Evolutionary conservation across 345 rosid species (phyloP).

Genomic region (Hevea brasiliensis): DNA sequence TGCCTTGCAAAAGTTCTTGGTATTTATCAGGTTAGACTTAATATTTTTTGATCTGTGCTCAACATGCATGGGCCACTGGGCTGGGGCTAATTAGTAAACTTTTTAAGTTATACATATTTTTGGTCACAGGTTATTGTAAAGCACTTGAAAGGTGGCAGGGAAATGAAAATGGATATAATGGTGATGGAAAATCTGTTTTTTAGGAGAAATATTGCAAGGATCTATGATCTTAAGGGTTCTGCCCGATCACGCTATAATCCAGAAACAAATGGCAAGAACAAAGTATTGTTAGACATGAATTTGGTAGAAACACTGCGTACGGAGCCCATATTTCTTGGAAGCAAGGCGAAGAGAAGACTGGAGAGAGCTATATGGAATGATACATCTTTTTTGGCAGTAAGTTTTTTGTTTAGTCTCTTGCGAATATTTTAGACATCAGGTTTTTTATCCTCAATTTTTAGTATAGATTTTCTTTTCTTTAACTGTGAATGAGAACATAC

Average conservation of each 20-base stretch:
- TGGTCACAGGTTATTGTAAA: conserved; percentile 71
- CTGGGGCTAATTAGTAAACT: not conserved
- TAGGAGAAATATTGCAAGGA: conserved; percentile 63
- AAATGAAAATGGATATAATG: conserved; percentile 88
- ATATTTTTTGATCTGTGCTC: not conserved
- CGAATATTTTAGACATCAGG: not conserved
- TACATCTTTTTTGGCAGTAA: conserved; percentile 86
- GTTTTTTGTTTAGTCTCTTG: conserved; percentile 24
- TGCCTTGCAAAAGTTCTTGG: conserved; percentile 98
- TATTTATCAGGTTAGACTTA: conserved; percentile 79
- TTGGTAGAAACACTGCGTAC: conserved; percentile 73
- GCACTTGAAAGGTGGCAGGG: conserved; percentile 80
- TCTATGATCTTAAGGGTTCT: conserved; percentile 95
- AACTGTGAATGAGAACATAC: no score
- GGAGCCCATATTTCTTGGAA: conserved; percentile 89
- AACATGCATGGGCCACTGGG: no score
- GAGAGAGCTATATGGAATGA: conserved; percentile 99
- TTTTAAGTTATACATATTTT: no score
- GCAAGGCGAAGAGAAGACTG: conserved; percentile 88
- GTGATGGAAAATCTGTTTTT: conserved; percentile 99
- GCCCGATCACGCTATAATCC: conserved; percentile 77
- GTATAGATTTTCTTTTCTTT: not conserved
- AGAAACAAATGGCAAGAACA: conserved; percentile 71
- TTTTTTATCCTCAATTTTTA: not conserved
- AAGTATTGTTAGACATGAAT: conserved; percentile 83